Conservation (phyloP, 2,329 filamentous ascomycete genomes). For the Dactylellina drechsleri region DNA sequence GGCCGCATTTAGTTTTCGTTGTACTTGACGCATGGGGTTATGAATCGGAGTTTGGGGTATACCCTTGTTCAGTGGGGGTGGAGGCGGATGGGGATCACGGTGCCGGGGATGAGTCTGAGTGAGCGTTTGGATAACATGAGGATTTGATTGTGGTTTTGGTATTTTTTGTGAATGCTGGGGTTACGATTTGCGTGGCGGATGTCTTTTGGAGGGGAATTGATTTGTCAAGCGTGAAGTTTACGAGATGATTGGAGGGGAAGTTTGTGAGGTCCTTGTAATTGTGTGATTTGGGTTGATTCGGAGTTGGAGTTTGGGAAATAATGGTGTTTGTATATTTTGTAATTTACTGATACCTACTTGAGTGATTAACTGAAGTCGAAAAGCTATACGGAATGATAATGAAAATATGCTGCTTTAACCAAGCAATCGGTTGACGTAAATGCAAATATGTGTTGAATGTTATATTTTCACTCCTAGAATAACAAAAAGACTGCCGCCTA, state of each 20-base stretch:
- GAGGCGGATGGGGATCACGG: neutral
- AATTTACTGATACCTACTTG: too few relatives aligned
- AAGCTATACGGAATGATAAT: too few relatives aligned
- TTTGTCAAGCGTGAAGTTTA: conserved; percentile 2
- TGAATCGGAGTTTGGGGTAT: conserved; percentile 6
- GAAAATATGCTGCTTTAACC: too few relatives aligned
- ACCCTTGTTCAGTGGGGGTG: conserved; percentile 4
- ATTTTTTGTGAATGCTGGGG: neutral
- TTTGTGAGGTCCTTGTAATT: neutral
- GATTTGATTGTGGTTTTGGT: neutral
- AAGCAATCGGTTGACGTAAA: too few relatives aligned
- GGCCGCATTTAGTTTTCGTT: conserved; percentile 9
- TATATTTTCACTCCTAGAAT: too few relatives aligned
- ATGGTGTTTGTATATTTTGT: too few relatives aligned
- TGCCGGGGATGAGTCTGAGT: neutral
- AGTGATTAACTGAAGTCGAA: too few relatives aligned
- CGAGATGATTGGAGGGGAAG: conserved; percentile 8
- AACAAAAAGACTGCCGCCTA: too few relatives aligned
- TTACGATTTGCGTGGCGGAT: neutral
- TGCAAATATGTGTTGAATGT: too few relatives aligned
- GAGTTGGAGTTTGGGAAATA: too few relatives aligned
- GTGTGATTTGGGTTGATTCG: neutral
- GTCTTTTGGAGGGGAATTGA: conserved; percentile 13
- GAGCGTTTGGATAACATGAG: neutral
- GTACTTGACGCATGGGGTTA: neutral